A percentile compares a stretch with the other conserved stretches of the same genome.
These are phyloP conservation scores for Salix arbutifolia DNA, from an alignment of 345 rosid genomes.

Conservation along the genomic window DNA sequence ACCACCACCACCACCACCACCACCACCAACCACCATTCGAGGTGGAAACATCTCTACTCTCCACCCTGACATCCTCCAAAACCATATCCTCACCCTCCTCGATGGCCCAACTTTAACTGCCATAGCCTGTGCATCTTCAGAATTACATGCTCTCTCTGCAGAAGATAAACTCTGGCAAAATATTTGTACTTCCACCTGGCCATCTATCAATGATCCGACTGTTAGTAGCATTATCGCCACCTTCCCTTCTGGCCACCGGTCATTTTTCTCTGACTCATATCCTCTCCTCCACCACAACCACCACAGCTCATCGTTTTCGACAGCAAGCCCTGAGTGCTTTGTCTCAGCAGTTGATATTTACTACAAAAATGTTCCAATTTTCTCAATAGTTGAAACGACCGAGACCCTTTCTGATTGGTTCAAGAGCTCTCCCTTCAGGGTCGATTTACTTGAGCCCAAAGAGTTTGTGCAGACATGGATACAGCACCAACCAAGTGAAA, in stretches of 20 bases:
- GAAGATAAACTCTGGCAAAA: slow-evolving; percentile 49
- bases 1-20: not conserved
- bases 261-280: slow-evolving; percentile 62
- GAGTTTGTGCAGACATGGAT: slow-evolving; percentile 37
- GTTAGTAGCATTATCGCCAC: slow-evolving; percentile 37
- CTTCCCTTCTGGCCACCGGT: slow-evolving; percentile 52
- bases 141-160: slow-evolving; percentile 41
- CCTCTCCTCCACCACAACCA: slow-evolving; percentile 32
- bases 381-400: slow-evolving; percentile 43
- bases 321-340: slow-evolving; percentile 15
- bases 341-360: slow-evolving; percentile 78
- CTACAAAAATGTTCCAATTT: slow-evolving; percentile 35
- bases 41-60: slow-evolving; percentile 35
- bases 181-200: slow-evolving; percentile 53
- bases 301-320: not conserved
- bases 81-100: slow-evolving; percentile 61
- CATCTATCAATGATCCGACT: slow-evolving; percentile 44
- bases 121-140: slow-evolving; percentile 43
- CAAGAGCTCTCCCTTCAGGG: slow-evolving; percentile 49
- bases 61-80: slow-evolving; percentile 50
- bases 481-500: slow-evolving; percentile 2
- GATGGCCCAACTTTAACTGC: slow-evolving; percentile 67
- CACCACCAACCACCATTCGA: not conserved
- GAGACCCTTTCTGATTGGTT: slow-evolving; percentile 56
- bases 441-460: slow-evolving; percentile 56